Evolutionary conservation across 768 basidiomycete genomes (phyloP).

Genomic region (Galerina marginata): DNA sequence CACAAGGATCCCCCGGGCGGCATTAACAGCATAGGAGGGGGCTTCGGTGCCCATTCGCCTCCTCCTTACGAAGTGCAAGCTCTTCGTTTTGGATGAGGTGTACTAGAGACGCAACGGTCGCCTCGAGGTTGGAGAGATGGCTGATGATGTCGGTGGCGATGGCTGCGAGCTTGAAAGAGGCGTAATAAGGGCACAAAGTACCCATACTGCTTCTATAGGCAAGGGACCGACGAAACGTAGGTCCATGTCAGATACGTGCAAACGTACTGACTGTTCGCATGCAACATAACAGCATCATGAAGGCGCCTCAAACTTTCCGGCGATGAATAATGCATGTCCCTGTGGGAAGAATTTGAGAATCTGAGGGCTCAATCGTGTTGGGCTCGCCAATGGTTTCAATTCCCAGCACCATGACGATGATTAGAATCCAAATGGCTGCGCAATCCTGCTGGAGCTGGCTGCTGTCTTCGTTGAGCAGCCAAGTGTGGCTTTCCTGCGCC

Average conservation of each 20-base stretch:
- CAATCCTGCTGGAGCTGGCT: constrained; percentile 67
- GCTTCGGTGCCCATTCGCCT: too few relatives aligned
- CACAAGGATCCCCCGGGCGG: too few relatives aligned
- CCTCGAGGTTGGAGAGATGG: too few relatives aligned
- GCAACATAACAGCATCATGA: constrained; percentile 67
- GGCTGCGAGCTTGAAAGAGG: too few relatives aligned
- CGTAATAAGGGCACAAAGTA: too few relatives aligned
- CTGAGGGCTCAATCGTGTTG: constrained; percentile 54
- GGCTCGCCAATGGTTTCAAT: constrained; percentile 71
- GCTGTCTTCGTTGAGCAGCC: constrained; percentile 79
- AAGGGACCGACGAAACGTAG: constrained; percentile 77
- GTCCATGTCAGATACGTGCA: constrained; percentile 86
- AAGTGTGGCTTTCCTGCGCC: constrained; percentile 61
- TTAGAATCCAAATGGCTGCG: constrained; percentile 75
- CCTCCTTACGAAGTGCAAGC: too few relatives aligned
- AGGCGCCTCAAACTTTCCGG: constrained; percentile 68
- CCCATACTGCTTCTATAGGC: too few relatives aligned
- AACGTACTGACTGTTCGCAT: constrained; percentile 66
- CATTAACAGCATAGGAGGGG: too few relatives aligned
- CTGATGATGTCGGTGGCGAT: too few relatives aligned
- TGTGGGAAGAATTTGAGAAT: constrained; percentile 51
- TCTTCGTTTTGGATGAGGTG: too few relatives aligned
- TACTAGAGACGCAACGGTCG: too few relatives aligned
- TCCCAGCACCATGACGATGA: constrained; percentile 81
- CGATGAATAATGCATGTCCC: constrained; percentile 62